phyloP scores from a whole-genome alignment of 192 early-diverging fungal genomes.

The Entophlyctis helioformis region DNA sequence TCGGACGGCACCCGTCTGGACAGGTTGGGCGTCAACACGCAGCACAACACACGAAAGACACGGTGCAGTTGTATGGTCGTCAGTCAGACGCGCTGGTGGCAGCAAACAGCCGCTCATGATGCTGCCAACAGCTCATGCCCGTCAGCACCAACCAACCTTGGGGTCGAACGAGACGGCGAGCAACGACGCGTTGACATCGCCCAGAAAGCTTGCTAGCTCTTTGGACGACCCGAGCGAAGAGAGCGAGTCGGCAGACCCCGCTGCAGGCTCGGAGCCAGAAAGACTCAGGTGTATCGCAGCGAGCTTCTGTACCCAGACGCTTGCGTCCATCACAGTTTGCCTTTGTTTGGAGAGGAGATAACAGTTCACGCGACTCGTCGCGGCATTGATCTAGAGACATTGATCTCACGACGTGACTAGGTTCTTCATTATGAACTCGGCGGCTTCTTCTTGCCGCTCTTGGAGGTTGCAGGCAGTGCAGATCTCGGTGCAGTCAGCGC shows the following conservation, averaged over 20 bases:
- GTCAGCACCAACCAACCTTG: too few relatives aligned
- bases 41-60: neutral
- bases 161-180: conserved; percentile 12
- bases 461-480: too few relatives aligned
- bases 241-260: conserved; percentile 6
- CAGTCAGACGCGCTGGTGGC: neutral
- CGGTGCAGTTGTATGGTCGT: neutral
- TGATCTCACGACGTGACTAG: too few relatives aligned
- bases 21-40: neutral
- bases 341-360: too few relatives aligned
- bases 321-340: conserved; percentile 13
- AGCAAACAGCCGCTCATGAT: neutral
- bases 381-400: too few relatives aligned
- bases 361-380: too few relatives aligned
- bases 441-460: too few relatives aligned
- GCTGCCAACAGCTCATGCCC: too few relatives aligned
- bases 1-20: neutral
- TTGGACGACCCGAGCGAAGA: too few relatives aligned
- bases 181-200: conserved; percentile 1
- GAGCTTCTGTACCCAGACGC: conserved; percentile 12
- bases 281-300: conserved; percentile 11
- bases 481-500: too few relatives aligned
- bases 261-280: neutral
- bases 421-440: too few relatives aligned
- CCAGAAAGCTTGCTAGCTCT: conserved; percentile 9